Evolutionary conservation across 2,329 filamentous ascomycete genomes (phyloP).

Genomic region (Dactylellina leptospora): DNA sequence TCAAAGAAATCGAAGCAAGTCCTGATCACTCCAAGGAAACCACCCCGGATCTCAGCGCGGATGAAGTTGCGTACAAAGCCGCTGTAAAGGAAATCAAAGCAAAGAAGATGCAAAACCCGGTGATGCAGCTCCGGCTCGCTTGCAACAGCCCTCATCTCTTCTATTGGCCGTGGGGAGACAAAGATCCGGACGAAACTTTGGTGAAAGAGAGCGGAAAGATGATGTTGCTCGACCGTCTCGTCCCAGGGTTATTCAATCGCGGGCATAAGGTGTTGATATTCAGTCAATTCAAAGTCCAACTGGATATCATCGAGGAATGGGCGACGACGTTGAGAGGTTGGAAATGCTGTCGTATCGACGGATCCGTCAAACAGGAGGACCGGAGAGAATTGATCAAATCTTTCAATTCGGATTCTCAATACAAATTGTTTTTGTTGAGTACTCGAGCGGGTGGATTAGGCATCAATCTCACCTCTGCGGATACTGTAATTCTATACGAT

Average conservation of each 20-base stretch:
- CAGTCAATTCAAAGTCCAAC: constrained; percentile 92
- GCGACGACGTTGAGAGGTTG: constrained; percentile 78
- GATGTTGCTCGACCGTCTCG: constrained; percentile 86
- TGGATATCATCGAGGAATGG: constrained; percentile 90
- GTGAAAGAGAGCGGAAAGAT: constrained; percentile 93
- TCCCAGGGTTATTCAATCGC: constrained; percentile 75
- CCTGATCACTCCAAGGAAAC: constrained; percentile 37
- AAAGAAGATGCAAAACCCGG: constrained; percentile 91
- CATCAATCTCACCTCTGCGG: constrained; percentile 90
- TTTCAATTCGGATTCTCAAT: constrained; percentile 73
- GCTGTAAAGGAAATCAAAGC: constrained; percentile 74
- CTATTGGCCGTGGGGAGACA: constrained; percentile 82
- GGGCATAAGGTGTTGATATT: constrained; percentile 95
- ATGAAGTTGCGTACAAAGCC: constrained; percentile 35
- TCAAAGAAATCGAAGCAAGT: constrained; percentile 64
- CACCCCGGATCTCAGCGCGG: constrained; percentile 54
- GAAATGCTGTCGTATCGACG: constrained; percentile 89
- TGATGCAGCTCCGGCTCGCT: constrained; percentile 89
- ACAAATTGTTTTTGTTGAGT: constrained; percentile 83
- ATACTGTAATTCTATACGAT: constrained; percentile 93
- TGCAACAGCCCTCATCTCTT: constrained; percentile 97
- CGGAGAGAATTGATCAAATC: constrained; percentile 75
- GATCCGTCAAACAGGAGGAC: constrained; percentile 78
- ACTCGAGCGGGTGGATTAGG: constrained; percentile 93
- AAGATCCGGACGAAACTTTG: constrained; percentile 76